Conservation (phyloP, 2,329 filamentous ascomycete genomes). For the Nemania sp. region DNA sequence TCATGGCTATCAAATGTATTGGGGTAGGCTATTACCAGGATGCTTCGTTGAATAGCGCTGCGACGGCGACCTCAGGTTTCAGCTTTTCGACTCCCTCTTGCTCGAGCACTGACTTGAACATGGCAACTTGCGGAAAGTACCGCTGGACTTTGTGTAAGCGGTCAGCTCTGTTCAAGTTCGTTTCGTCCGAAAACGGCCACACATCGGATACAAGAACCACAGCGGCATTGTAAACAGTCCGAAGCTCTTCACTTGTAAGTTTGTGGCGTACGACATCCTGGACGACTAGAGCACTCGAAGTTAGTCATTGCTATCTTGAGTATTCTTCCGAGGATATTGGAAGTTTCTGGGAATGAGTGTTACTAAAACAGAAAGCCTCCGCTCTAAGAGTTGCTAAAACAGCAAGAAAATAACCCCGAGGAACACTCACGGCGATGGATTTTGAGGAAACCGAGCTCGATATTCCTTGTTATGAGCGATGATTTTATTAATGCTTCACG, state of each 20-base stretch:
- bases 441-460: neutral
- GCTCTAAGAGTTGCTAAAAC: no score
- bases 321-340: no score
- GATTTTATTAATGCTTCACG: neutral
- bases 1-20: neutral
- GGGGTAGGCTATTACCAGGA: neutral
- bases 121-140: neutral
- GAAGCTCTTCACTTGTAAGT: neutral
- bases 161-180: neutral
- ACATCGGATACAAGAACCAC: neutral
- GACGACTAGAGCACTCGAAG: no score
- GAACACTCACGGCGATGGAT: no score
- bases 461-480: neutral
- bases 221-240: neutral
- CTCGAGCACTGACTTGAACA: neutral
- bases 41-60: conserved; percentile 1
- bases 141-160: neutral
- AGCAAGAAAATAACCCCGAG: no score
- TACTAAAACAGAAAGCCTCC: no score
- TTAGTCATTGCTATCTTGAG: no score
- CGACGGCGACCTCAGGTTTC: neutral
- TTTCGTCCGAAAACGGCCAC: neutral
- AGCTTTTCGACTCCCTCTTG: neutral
- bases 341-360: no score
- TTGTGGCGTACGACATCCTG: conserved; percentile 1